Conservation (phyloP, 208 protist genomes). For the Leishmania tropica region DNA sequence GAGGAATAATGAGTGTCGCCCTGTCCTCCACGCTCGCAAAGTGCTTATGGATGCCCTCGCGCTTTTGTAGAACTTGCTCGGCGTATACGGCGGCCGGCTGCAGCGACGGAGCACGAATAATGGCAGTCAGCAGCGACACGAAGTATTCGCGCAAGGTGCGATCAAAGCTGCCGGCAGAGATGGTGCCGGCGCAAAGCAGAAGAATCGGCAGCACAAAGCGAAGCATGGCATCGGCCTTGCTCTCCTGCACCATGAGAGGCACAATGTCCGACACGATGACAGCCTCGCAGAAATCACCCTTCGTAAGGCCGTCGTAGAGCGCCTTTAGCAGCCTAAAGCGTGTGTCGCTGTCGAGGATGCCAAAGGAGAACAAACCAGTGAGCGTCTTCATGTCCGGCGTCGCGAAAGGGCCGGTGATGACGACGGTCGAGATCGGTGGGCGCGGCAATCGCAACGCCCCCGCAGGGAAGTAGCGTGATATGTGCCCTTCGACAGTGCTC, state of each 20-base stretch:
- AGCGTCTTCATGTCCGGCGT: conserved; percentile 44
- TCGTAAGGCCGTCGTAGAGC: conserved; percentile 41
- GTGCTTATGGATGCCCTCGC: conserved; percentile 31
- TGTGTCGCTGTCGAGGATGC: conserved; percentile 39
- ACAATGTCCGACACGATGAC: conserved; percentile 43
- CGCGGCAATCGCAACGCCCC: conserved; percentile 30
- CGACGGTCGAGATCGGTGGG: conserved; percentile 32
- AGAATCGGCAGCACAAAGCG: conserved; percentile 58
- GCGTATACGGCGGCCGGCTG: conserved; percentile 32
- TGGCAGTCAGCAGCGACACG: conserved; percentile 28
- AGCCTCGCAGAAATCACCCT: conserved; percentile 35
- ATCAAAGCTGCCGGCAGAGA: conserved; percentile 36
- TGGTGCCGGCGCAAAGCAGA: conserved; percentile 31
- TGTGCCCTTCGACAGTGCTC: conserved; percentile 20
- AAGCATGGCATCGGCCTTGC: conserved; percentile 41
- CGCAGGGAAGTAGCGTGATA: conserved; percentile 46
- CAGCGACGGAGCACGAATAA: conserved; percentile 33
- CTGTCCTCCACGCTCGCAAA: conserved; percentile 39
- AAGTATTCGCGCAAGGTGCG: conserved; percentile 45
- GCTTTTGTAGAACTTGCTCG: conserved; percentile 53
- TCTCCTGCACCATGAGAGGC: conserved; percentile 54
- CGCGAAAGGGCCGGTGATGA: conserved; percentile 45
- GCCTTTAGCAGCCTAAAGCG: conserved; percentile 44
- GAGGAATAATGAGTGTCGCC: conserved; percentile 38
- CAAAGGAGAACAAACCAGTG: conserved; percentile 32